Conservation (phyloP, 2,329 filamentous ascomycete species). For the Herpotrichia juniperi region DNA sequence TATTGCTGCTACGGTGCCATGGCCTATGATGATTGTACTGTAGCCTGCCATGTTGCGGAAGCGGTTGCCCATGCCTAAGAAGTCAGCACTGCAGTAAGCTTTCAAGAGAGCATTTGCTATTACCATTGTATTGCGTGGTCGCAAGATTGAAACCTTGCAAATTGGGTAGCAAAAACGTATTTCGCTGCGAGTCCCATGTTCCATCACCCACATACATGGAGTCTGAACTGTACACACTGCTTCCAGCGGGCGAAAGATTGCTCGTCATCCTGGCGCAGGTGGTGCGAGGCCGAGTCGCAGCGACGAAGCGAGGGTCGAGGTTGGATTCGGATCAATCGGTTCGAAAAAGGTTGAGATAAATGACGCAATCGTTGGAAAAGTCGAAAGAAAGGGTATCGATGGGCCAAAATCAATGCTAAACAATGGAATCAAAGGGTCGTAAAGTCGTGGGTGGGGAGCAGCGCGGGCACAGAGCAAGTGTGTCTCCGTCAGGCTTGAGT, state of each 20-base stretch:
- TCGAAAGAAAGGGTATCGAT: slow-evolving; percentile 11
- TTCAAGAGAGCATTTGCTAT: slow-evolving; percentile 17
- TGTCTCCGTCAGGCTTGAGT: slow-evolving; percentile 21
- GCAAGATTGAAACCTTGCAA: slow-evolving; percentile 77
- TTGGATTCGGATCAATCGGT: not conserved
- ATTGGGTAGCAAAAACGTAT: slow-evolving; percentile 79
- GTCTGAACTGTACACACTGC: slow-evolving; percentile 73
- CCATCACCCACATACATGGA: slow-evolving; percentile 82
- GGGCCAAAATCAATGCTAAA: slow-evolving; percentile 12
- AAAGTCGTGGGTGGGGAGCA: slow-evolving; percentile 37
- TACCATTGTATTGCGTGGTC: slow-evolving; percentile 86
- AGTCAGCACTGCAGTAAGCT: slow-evolving; percentile 16
- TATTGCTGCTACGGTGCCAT: slow-evolving; percentile 74
- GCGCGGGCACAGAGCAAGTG: slow-evolving; percentile 9
- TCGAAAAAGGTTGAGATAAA: slow-evolving; percentile 3
- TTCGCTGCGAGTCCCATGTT: slow-evolving; percentile 80
- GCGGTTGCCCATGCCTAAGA: slow-evolving; percentile 80
- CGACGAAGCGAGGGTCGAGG: not conserved
- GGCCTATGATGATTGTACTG: slow-evolving; percentile 71
- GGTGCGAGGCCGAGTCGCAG: not conserved
- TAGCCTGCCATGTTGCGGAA: slow-evolving; percentile 74
- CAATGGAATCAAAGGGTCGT: slow-evolving; percentile 27
- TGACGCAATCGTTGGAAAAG: slow-evolving; percentile 9
- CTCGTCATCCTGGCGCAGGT: slow-evolving; percentile 29
- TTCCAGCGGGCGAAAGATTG: slow-evolving; percentile 69